Conservation (phyloP, 345 rosid genomes). For the Camelina hispida region DNA sequence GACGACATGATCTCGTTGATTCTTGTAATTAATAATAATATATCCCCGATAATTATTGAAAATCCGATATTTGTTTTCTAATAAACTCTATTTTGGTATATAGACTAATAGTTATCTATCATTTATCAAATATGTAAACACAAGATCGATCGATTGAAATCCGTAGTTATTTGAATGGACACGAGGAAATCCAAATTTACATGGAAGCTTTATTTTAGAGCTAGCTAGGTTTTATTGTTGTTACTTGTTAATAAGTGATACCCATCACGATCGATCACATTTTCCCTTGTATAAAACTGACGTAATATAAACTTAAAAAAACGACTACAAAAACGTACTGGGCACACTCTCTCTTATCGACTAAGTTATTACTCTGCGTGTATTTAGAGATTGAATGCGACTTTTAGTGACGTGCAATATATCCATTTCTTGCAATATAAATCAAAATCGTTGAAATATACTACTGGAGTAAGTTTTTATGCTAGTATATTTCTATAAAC, state of each 20-base stretch:
- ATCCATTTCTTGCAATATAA: too few relatives aligned
- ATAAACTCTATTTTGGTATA: neutral
- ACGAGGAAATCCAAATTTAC: neutral
- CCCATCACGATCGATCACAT: neutral
- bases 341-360: conserved; percentile 10
- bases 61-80: neutral
- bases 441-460: too few relatives aligned
- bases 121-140: too few relatives aligned
- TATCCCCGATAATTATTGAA: neutral
- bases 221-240: too few relatives aligned
- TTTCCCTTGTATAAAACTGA: neutral
- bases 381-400: neutral
- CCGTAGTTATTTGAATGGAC: too few relatives aligned
- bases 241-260: neutral
- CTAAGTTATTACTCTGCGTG: neutral
- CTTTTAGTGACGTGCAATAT: neutral
- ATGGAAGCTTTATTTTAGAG: neutral
- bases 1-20: neutral
- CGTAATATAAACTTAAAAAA: neutral
- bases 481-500: too few relatives aligned
- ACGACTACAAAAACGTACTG: neutral
- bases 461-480: too few relatives aligned
- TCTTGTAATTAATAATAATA: neutral
- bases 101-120: neutral
- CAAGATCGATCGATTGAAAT: neutral